These are phyloP conservation scores for Penicillium expansum DNA, from an alignment of 2,329 filamentous ascomycete species.

Conservation along the genomic window DNA sequence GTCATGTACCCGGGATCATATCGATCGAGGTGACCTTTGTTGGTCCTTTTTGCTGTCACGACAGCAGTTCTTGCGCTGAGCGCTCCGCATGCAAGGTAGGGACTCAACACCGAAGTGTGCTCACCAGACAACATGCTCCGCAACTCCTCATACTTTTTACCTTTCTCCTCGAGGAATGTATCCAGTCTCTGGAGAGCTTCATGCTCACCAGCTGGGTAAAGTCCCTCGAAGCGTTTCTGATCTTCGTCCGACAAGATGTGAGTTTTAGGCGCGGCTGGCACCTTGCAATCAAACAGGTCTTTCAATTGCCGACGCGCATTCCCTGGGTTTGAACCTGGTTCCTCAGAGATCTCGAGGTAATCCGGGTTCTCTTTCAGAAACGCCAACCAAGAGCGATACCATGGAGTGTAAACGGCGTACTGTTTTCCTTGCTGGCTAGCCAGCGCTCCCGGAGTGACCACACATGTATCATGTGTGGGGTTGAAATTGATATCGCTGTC, in stretches of 20 bases:
- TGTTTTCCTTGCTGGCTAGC: slow-evolving; percentile 68
- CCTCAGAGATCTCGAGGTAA: slow-evolving; percentile 60
- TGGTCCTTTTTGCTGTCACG: slow-evolving; percentile 59
- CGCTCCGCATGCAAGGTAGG: slow-evolving; percentile 68
- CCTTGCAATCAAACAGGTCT: slow-evolving; percentile 57
- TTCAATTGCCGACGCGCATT: slow-evolving; percentile 50
- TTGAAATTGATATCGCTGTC: slow-evolving; percentile 65
- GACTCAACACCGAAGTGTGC: slow-evolving; percentile 67
- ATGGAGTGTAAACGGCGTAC: slow-evolving; percentile 81
- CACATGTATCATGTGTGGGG: slow-evolving; percentile 76
- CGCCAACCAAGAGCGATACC: slow-evolving; percentile 73
- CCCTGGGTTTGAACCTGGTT: slow-evolving; percentile 56
- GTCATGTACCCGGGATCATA: slow-evolving; percentile 64
- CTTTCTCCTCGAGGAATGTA: slow-evolving; percentile 65
- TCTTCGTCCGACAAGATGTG: slow-evolving; percentile 63
- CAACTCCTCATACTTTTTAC: slow-evolving; percentile 59
- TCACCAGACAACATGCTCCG: slow-evolving; percentile 65
- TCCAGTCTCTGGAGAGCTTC: slow-evolving; percentile 64
- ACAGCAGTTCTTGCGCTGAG: slow-evolving; percentile 67
- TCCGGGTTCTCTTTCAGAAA: slow-evolving; percentile 69
- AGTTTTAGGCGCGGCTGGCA: slow-evolving; percentile 62
- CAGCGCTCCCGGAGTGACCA: slow-evolving; percentile 71
- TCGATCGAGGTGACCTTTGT: slow-evolving; percentile 62
- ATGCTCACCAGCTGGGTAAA: slow-evolving; percentile 75
- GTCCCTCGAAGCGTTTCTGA: slow-evolving; percentile 52